These are phyloP conservation scores for Globisporangium takayamanum DNA, from an alignment of 352 stramenopile species.

Conservation along the genomic window DNA sequence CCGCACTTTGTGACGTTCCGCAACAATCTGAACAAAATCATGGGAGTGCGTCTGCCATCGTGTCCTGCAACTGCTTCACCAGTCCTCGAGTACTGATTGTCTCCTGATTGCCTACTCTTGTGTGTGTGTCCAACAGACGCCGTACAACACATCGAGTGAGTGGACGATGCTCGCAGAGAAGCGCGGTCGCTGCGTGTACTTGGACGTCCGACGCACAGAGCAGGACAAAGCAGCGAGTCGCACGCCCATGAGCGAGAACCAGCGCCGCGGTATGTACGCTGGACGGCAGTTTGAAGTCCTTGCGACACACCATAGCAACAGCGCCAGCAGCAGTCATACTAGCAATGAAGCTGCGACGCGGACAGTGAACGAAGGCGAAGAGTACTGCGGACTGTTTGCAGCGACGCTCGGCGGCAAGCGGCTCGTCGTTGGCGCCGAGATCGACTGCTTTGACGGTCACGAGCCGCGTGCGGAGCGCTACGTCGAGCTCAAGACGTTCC, in stretches of 20 bases:
- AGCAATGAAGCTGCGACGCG: constrained; percentile 5
- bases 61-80: not conserved
- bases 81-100: not conserved
- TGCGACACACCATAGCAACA: constrained; percentile 20
- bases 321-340: not conserved
- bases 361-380: constrained; percentile 48
- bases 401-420: constrained; percentile 43
- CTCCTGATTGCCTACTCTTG: not conserved
- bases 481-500: constrained; percentile 72
- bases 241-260: constrained; percentile 39
- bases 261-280: constrained; percentile 51
- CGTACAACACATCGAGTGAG: constrained; percentile 73
- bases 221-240: constrained; percentile 36
- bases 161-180: constrained; percentile 59
- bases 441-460: constrained; percentile 48
- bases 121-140: constrained; percentile 29
- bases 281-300: constrained; percentile 71
- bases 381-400: constrained; percentile 68
- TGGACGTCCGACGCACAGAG: constrained; percentile 46
- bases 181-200: constrained; percentile 45
- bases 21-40: constrained; percentile 85
- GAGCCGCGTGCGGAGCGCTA: constrained; percentile 19
- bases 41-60: constrained; percentile 34
- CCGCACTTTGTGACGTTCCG: constrained; percentile 64
- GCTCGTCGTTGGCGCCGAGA: constrained; percentile 54